Evolutionary conservation across 129 eudicot genomes (phyloP).

Genomic region (Lonicera japonica): DNA sequence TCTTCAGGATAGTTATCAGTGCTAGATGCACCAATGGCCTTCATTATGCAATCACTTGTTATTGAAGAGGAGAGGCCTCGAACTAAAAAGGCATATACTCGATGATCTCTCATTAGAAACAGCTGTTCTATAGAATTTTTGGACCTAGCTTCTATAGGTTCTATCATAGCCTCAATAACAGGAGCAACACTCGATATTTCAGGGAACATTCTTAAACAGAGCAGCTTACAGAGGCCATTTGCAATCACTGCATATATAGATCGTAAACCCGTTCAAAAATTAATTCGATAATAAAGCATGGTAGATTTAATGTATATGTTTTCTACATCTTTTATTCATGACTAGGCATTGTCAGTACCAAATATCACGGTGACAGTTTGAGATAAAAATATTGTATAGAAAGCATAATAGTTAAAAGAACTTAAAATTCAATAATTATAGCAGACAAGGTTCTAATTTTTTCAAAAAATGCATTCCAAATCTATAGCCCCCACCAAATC

Average conservation of each 20-base stretch:
- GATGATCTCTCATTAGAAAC: constrained; percentile 41
- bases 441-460: too few species aligned
- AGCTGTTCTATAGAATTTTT: constrained; percentile 23
- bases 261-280: not conserved
- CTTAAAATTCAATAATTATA: too few species aligned
- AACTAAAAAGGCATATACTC: constrained; percentile 47
- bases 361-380: too few species aligned
- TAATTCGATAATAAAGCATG: not conserved
- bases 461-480: too few species aligned
- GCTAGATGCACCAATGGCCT: constrained; percentile 74
- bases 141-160: constrained; percentile 14
- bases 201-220: constrained; percentile 49
- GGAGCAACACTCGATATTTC: constrained; percentile 35
- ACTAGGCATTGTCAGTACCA: too few species aligned
- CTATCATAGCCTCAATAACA: constrained; percentile 35
- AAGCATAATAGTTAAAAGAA: too few species aligned
- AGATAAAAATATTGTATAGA: too few species aligned
- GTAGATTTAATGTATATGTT: not conserved
- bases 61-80: constrained; percentile 36
- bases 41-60: constrained; percentile 42
- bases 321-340: not conserved
- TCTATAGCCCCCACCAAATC: too few species aligned
- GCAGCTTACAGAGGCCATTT: constrained; percentile 60
- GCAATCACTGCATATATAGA: constrained; percentile 37
- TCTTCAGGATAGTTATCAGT: constrained; percentile 76